These are phyloP conservation scores for Tagetes erecta DNA, from an alignment of 129 eudicot genomes.

Conservation along the genomic window DNA sequence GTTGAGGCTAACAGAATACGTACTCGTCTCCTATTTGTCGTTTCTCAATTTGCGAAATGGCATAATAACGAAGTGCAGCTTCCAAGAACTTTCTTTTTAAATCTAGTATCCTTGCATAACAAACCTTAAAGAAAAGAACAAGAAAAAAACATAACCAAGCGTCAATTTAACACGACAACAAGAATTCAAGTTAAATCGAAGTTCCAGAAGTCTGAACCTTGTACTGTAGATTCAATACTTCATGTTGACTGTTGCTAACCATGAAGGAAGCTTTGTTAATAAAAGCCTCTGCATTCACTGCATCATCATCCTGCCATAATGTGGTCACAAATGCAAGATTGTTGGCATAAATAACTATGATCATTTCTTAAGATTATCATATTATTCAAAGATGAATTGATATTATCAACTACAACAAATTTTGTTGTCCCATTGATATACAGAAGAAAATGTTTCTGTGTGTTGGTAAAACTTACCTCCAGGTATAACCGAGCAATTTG, in stretches of 20 bases:
- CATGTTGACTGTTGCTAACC: conserved; percentile 93
- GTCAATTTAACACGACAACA: neutral
- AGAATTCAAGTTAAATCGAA: conserved; percentile 2
- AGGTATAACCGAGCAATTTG: conserved; percentile 96
- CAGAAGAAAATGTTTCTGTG: neutral
- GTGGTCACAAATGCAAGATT: conserved; percentile 4
- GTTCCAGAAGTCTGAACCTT: conserved; percentile 52
- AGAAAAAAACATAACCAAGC: neutral
- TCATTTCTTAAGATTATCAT: neutral
- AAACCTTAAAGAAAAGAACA: conserved; percentile 50
- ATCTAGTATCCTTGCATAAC: conserved; percentile 94
- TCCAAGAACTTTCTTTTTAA: conserved; percentile 95
- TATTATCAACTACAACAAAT: neutral
- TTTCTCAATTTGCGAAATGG: conserved; percentile 90
- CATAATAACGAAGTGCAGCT: conserved; percentile 97
- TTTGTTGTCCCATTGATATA: conserved; percentile 1
- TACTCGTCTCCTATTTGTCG: conserved; percentile 97
- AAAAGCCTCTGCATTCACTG: conserved; percentile 95
- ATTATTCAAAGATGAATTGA: neutral
- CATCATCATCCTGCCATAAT: conserved; percentile 90
- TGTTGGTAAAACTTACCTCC: conserved; percentile 58
- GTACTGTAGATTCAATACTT: conserved; percentile 90
- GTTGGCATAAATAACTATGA: neutral
- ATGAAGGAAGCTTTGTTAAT: conserved; percentile 93
- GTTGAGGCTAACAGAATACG: conserved; percentile 27